Percentiles rank a stretch among this genome's conserved stretches.
These are phyloP conservation scores for Pochonia chlamydosporia DNA, from an alignment of 2,329 filamentous ascomycete species.

Conservation along the genomic window DNA sequence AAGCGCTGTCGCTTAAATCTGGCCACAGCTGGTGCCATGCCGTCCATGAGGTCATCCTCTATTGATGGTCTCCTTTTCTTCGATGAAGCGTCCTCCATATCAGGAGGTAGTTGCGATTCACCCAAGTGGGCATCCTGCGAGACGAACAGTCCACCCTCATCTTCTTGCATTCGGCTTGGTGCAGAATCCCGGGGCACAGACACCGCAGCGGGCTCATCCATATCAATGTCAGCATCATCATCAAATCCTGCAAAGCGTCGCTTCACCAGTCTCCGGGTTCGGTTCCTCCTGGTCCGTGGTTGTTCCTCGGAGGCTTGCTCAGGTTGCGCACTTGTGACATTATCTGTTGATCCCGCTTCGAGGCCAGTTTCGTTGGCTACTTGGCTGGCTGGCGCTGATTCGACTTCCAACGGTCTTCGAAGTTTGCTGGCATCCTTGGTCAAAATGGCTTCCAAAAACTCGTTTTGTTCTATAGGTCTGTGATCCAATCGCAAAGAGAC, in stretches of 20 bases:
- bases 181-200: constrained; percentile 1
- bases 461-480: constrained; percentile 78
- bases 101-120: constrained; percentile 15
- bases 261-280: constrained; percentile 33
- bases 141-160: constrained; percentile 49
- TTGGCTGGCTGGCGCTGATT: constrained; percentile 20
- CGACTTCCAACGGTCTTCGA: constrained; percentile 58
- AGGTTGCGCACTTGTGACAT: constrained; percentile 3
- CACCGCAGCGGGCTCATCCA: constrained; percentile 17
- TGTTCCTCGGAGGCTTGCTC: constrained; percentile 6
- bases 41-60: constrained; percentile 58
- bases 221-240: constrained; percentile 34
- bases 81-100: constrained; percentile 19
- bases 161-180: constrained; percentile 13
- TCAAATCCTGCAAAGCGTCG: constrained; percentile 71
- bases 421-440: constrained; percentile 70
- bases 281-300: constrained; percentile 8
- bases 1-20: constrained; percentile 74
- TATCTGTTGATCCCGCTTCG: constrained; percentile 3
- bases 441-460: constrained; percentile 86
- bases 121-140: constrained; percentile 38
- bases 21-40: constrained; percentile 69
- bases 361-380: constrained; percentile 4
- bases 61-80: constrained; percentile 42
- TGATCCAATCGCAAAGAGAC: constrained; percentile 72